Percentiles rank a stretch among this genome's conserved stretches.
Conservation (phyloP, 495 filamentous ascomycete genomes). For the Penicillium manginii region DNA sequence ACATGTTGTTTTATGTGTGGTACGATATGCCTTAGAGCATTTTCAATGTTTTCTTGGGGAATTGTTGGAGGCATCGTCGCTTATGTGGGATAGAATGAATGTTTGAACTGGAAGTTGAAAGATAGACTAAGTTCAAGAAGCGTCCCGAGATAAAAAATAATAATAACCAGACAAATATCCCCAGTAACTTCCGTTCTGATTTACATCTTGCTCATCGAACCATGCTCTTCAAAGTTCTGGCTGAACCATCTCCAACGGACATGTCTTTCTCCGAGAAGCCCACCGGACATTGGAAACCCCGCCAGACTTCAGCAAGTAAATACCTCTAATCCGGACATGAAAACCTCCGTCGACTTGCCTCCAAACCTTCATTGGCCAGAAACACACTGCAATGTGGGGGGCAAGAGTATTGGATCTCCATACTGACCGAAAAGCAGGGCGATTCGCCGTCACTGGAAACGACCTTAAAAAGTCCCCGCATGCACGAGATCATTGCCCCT, state of each 20-base stretch:
- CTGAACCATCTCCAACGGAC: constrained; percentile 15
- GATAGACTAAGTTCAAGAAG: background rate
- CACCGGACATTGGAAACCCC: constrained; percentile 1
- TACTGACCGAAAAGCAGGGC: constrained; percentile 11
- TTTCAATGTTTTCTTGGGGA: constrained; percentile 12
- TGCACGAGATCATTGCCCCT: constrained; percentile 14
- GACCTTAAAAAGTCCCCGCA: constrained; percentile 19
- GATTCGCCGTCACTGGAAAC: background rate
- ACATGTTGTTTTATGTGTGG: constrained; percentile 13
- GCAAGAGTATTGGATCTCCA: constrained; percentile 2
- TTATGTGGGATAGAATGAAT: background rate
- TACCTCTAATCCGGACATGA: constrained; percentile 12
- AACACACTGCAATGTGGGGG: constrained; percentile 13
- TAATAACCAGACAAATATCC: background rate
- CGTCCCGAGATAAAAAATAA: background rate
- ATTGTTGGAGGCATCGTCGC: constrained; percentile 2
- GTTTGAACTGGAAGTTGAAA: background rate
- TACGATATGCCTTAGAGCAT: constrained; percentile 7
- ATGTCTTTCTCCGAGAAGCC: constrained; percentile 21
- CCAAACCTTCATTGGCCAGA: constrained; percentile 11
- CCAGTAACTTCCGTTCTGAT: too few species aligned
- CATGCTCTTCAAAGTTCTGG: constrained; percentile 1
- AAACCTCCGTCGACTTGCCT: constrained; percentile 14
- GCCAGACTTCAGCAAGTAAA: background rate
- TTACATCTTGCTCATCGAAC: background rate